Conservation (phyloP, 768 basidiomycete genomes). For the Symmetrospora coprosmae region DNA sequence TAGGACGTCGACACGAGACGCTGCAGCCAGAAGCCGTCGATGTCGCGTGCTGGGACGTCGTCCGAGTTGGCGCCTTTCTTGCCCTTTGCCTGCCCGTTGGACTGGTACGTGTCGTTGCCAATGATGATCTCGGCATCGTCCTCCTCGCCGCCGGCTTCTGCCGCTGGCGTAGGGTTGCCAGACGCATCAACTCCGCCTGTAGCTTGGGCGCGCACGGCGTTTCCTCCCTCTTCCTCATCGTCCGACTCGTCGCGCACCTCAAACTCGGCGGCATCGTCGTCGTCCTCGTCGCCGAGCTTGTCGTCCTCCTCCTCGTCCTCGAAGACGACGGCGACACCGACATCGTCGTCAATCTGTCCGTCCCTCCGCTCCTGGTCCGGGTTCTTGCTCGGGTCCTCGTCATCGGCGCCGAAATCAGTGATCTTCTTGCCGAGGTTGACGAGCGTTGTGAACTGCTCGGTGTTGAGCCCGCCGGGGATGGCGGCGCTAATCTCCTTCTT, state of each 20-base stretch:
- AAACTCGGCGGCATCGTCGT: conserved; percentile 65
- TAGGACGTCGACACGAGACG: conserved; percentile 80
- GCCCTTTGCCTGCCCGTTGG: conserved; percentile 33
- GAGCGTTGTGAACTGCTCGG: conserved; percentile 67
- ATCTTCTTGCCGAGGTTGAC: conserved; percentile 81
- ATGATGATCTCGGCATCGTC: conserved; percentile 57
- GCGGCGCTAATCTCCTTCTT: conserved; percentile 81
- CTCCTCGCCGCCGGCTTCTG: conserved; percentile 26
- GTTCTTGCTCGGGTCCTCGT: conserved; percentile 48
- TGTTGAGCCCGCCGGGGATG: conserved; percentile 50
- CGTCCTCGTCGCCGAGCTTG: conserved; percentile 39
- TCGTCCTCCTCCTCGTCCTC: conserved; percentile 86
- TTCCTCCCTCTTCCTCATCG: conserved; percentile 40
- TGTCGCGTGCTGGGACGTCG: conserved; percentile 70
- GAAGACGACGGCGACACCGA: conserved; percentile 94
- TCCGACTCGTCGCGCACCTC: conserved; percentile 64
- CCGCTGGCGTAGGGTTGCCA: conserved; percentile 42
- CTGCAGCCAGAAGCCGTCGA: conserved; percentile 98
- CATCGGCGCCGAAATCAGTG: conserved; percentile 83
- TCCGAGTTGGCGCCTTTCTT: conserved; percentile 41
- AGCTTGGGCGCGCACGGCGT: too few relatives aligned
- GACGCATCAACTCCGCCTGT: too few relatives aligned
- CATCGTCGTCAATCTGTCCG: conserved; percentile 83
- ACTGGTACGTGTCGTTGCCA: conserved; percentile 50
- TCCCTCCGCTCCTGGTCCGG: conserved; percentile 68